Conservation (phyloP, 1,284 basidiomycete genomes). For the Schizophyllum amplum region DNA sequence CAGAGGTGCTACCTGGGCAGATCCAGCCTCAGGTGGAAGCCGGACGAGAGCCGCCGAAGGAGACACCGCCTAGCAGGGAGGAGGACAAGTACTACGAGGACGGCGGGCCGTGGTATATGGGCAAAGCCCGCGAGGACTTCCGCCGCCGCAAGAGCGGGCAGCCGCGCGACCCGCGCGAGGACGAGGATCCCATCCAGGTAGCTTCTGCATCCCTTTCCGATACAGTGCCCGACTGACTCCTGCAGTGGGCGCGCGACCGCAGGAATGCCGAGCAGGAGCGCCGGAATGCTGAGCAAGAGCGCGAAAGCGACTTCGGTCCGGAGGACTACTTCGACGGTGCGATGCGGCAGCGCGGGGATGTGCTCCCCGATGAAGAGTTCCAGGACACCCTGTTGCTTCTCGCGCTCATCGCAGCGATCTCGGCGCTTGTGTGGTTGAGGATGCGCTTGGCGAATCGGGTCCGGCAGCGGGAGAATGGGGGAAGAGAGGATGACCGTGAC, state of each 20-base stretch:
- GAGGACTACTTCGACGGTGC: conserved; percentile 75
- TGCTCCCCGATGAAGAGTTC: conserved; percentile 49
- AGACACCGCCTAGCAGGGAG: conserved; percentile 10
- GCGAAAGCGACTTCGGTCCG: conserved; percentile 65
- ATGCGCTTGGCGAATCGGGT: conserved; percentile 63
- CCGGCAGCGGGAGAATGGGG: conserved; percentile 32
- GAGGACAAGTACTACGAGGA: conserved; percentile 36
- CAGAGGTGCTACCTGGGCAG: conserved; percentile 4
- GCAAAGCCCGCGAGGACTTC: conserved; percentile 71
- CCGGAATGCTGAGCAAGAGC: conserved; percentile 60
- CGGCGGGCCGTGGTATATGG: conserved; percentile 66
- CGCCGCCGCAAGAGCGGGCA: conserved; percentile 42
- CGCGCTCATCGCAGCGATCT: conserved; percentile 55
- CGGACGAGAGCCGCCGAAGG: conserved; percentile 16
- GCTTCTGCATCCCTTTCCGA: conserved; percentile 4
- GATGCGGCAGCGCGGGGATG: conserved; percentile 34
- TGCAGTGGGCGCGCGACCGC: conserved; percentile 69
- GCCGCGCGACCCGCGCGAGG: conserved; percentile 28
- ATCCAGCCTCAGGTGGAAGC: conserved; percentile 11
- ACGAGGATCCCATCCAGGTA: conserved; percentile 69
- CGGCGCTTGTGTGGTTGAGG: conserved; percentile 61
- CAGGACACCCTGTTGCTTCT: conserved; percentile 67
- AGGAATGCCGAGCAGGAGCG: conserved; percentile 63
- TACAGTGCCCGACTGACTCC: neutral
- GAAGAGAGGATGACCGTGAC: conserved; percentile 20